phyloP scores from a whole-genome alignment of 2,329 filamentous ascomycete species.

The Colletotrichum sp. region DNA sequence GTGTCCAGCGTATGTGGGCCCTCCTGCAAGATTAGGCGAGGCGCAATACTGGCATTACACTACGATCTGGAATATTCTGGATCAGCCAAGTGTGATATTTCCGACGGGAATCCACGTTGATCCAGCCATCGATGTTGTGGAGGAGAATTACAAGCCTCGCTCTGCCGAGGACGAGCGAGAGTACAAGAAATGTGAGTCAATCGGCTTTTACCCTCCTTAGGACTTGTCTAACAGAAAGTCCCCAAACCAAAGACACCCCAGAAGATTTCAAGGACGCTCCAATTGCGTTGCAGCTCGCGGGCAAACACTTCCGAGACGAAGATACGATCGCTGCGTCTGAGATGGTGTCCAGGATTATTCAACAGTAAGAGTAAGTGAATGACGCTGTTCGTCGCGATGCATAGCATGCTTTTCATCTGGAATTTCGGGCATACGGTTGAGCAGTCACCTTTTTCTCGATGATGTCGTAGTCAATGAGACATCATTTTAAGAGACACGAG shows the following conservation, averaged over 20 bases:
- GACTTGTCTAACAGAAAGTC: neutral
- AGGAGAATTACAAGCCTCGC: neutral
- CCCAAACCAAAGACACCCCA: neutral
- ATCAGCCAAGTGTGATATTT: constrained; percentile 29
- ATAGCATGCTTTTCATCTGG: neutral
- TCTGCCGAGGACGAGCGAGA: neutral
- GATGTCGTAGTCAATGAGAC: neutral
- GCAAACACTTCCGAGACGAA: constrained; percentile 9
- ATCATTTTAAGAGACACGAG: neutral
- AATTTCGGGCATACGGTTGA: accelerated
- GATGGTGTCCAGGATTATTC: neutral
- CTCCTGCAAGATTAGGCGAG: constrained; percentile 22
- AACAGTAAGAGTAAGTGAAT: neutral
- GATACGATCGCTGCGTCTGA: constrained; percentile 3
- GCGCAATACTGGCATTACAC: constrained; percentile 32
- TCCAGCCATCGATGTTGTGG: neutral
- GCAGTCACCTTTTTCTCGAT: neutral
- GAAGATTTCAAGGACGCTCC: neutral
- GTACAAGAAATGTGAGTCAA: constrained; percentile 11
- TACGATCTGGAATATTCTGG: constrained; percentile 35
- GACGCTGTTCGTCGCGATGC: neutral
- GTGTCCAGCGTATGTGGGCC: constrained; percentile 28
- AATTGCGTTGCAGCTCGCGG: neutral
- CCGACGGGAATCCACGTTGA: constrained; percentile 25
- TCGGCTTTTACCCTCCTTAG: neutral